A percentile compares a stretch with the other conserved stretches of the same genome.
These are phyloP conservation scores for Syzygium aqueum DNA, from an alignment of 345 rosid species.

Conservation along the genomic window DNA sequence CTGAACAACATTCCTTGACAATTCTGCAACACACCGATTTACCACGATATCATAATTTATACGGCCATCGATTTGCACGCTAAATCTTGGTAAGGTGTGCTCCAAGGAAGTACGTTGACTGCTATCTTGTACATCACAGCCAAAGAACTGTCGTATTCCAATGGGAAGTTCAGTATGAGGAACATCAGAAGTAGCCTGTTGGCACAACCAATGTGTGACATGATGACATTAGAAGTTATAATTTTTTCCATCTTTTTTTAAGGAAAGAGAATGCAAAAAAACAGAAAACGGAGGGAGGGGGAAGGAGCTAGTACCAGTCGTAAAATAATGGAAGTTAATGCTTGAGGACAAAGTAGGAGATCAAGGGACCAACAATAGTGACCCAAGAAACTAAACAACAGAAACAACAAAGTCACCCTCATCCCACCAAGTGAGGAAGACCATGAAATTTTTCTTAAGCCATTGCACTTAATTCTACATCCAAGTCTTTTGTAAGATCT, in stretches of 20 bases:
- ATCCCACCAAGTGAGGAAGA: background rate
- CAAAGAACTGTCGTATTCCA: slow-evolving; percentile 60
- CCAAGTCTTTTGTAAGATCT: background rate
- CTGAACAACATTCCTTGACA: slow-evolving; percentile 57
- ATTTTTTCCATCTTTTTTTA: background rate
- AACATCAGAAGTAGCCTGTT: slow-evolving; percentile 85
- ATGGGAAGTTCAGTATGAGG: slow-evolving; percentile 50
- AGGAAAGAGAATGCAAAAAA: background rate
- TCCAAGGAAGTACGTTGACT: slow-evolving; percentile 28
- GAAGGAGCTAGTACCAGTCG: background rate
- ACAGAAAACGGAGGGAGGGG: background rate
- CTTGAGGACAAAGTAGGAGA: background rate
- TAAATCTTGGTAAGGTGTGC: slow-evolving; percentile 51
- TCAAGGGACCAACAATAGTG: background rate
- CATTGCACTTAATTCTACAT: background rate
- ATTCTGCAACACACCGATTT: slow-evolving; percentile 48
- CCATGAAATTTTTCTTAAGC: background rate
- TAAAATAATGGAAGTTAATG: background rate
- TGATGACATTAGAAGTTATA: background rate
- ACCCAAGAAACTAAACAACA: background rate
- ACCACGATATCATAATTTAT: slow-evolving; percentile 49
- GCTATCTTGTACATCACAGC: slow-evolving; percentile 36
- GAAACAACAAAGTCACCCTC: background rate
- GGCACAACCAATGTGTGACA: background rate
- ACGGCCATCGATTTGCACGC: slow-evolving; percentile 39